phyloP scores from a whole-genome alignment of 768 basidiomycete genomes.

The Trametes villosa region DNA sequence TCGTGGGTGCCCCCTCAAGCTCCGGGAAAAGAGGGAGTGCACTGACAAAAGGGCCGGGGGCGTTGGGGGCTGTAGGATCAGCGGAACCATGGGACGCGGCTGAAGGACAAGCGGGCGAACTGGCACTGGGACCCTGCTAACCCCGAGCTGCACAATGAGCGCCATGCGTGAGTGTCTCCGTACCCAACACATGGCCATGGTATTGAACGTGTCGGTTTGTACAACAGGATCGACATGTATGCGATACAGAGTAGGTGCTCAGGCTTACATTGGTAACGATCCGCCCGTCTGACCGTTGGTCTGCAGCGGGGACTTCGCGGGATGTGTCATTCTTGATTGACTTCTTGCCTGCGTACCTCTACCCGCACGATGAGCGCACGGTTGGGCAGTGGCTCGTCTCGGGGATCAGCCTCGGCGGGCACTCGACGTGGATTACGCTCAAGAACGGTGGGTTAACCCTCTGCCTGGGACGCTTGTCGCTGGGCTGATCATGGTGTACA shows the following conservation, averaged over 20 bases:
- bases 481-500: constrained; percentile 1
- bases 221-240: constrained; percentile 50
- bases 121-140: constrained; percentile 38
- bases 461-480: neutral
- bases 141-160: constrained; percentile 39
- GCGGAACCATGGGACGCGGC: constrained; percentile 52
- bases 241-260: constrained; percentile 42
- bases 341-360: constrained; percentile 73
- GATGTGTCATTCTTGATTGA: constrained; percentile 85
- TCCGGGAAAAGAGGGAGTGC: no score
- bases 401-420: constrained; percentile 84
- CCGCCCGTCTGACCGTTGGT: neutral
- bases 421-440: constrained; percentile 77
- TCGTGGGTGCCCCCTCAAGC: constrained; percentile 37
- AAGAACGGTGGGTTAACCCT: constrained; percentile 40
- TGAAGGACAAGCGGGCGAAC: constrained; percentile 43
- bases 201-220: constrained; percentile 5
- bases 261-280: constrained; percentile 16
- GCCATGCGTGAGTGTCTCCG: constrained; percentile 42
- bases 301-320: constrained; percentile 60
- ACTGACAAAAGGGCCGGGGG: neutral
- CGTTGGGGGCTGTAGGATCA: constrained; percentile 44
- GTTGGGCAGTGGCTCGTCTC: constrained; percentile 71
- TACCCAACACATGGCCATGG: constrained; percentile 9
- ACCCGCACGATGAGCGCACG: constrained; percentile 61